Base-by-base conservation (phyloP, 2,329 filamentous ascomycete genomes). In the Clonostachys rhizophaga region DNA sequence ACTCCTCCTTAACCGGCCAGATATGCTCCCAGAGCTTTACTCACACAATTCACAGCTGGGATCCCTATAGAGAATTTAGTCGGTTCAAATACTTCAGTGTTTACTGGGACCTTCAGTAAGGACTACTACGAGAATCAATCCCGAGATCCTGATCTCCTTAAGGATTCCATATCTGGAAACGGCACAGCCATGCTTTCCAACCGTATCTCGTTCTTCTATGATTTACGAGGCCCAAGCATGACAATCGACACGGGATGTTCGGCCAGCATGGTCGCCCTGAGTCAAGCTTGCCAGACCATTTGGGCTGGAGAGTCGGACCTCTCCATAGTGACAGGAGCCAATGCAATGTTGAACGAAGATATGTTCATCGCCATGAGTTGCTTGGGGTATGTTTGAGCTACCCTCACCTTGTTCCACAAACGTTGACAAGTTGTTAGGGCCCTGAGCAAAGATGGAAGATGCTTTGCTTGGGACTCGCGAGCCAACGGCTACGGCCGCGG, bases 401-500 rank as follows among this genome's bases (percentile, higher is more conserved):
- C 24, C 7, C 24, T 24, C 24, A 3, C 24, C 24, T 24, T 24
- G 24, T 24, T 8, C 24, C 24, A 24, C 24, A 24, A 24, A 24
- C 2, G 2, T 24, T 24, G 24, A 24, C 24, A 24, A 24, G 24
- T 3, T 24, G 6, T 24, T 24, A 24, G 24, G 24, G 24, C 24
- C n/a, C 51, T 63, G 2, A 63, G 58, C 45, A 50, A 72, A 2
- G 69, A 74, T 46, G 75, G 76, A 2, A 75, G 67, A 48, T 73
- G 66, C 33, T 72, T 72, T 49, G 75, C 76, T 5, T 84, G 78
- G 55, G 82, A 83, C 53, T 58, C 67, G 14, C 68, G 71, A 5
- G 83, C 79, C n/a, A 76, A 79, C 48, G 84, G 84, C 2, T 87
- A 86, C 55, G 81, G 76, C 0, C 71, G 83, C 33, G 83, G 82